Evolutionary conservation across 2,329 filamentous ascomycete species (phyloP), one percentile per base, ranked within the genome.

Genomic region (Colletotrichum simmondsii): DNA sequence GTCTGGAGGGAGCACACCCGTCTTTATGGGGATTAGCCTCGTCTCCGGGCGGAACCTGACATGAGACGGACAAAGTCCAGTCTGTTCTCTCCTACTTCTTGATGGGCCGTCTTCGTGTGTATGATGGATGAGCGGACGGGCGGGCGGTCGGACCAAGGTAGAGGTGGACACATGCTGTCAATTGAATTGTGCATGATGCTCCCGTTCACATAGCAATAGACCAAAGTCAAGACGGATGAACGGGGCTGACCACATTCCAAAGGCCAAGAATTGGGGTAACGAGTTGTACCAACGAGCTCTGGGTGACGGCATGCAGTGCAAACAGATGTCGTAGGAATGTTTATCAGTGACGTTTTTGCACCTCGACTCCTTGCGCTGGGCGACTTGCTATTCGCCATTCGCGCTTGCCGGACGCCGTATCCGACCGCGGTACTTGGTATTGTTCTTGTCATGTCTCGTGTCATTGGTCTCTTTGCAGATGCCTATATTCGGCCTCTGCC

Each of bases 11-110:
- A 62, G 30, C 26, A n/a, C 19, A 49, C 16, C 46, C 32, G 22
- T 35, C 56, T 67, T 61, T n/a, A 54, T 60, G 56, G 32, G 68
- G 63, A 22, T 61, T 67, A 67, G 68, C 26, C 32, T 67, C 30
- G 63, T 67, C 65, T 65, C 53, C 19, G 28, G 5, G 61, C 42
- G 61, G 67, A 52, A 30, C 53, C 60, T 16, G 32, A 28, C n/a
- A 22, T 28, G 32, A 57, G 52, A 53, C 35, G 60, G 64, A 66
- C 42, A 49, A 61, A 57, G 60, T 58, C 61, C 61, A 69, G 67
- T 58, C 61, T 58, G 61, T 65, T 59, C 61, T 24, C 37, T 52
- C 53, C 42, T 30, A 26, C 56, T 56, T 14, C 59, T 49, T 22
- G 59, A 56, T 68, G 35, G 32, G 42, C 66, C 32, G 46, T 35